These are phyloP conservation scores for Hyaloscypha finlandica DNA, from an alignment of 495 filamentous ascomycete genomes.

Conservation along the genomic window DNA sequence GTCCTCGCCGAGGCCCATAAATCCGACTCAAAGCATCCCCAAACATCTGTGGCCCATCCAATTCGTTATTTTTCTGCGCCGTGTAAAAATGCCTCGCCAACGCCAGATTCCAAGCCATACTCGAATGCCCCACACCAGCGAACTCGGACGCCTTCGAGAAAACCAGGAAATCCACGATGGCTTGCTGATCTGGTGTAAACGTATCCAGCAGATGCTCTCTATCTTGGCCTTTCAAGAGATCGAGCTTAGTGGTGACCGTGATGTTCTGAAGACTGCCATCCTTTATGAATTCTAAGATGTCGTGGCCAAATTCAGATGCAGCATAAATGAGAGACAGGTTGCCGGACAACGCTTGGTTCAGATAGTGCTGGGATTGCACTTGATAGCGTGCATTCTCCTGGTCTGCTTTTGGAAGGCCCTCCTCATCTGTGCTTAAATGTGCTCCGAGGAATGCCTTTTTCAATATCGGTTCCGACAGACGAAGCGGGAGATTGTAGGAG, in stretches of 20 bases:
- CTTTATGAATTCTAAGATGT: constrained; percentile 13
- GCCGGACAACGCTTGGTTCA: constrained; percentile 17
- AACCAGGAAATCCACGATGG: constrained; percentile 29
- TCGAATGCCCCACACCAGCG: constrained; percentile 25
- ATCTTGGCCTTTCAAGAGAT: constrained; percentile 24
- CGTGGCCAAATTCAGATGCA: constrained; percentile 16
- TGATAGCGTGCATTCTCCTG: background rate
- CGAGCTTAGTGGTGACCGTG: constrained; percentile 23
- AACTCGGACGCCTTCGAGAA: constrained; percentile 25
- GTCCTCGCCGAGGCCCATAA: constrained; percentile 17
- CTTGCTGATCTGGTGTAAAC: constrained; percentile 28
- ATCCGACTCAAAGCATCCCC: constrained; percentile 29
- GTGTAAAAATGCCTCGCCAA: constrained; percentile 26
- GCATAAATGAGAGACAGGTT: constrained; percentile 24
- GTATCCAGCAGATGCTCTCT: constrained; percentile 10
- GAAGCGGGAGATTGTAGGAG: background rate
- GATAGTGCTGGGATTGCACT: constrained; percentile 16
- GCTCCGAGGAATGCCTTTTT: constrained; percentile 24
- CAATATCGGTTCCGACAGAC: background rate
- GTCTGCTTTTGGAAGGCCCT: constrained; percentile 8
- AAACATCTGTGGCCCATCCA: constrained; percentile 16
- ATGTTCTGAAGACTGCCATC: constrained; percentile 16
- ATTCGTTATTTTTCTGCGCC: constrained; percentile 3
- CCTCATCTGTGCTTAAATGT: constrained; percentile 27
- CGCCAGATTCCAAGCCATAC: constrained; percentile 32